A percentile compares a stretch with the other conserved stretches of the same genome.
phyloP scores from a whole-genome alignment of 257 asterid genomes.

The Lycium ferocissimum region DNA sequence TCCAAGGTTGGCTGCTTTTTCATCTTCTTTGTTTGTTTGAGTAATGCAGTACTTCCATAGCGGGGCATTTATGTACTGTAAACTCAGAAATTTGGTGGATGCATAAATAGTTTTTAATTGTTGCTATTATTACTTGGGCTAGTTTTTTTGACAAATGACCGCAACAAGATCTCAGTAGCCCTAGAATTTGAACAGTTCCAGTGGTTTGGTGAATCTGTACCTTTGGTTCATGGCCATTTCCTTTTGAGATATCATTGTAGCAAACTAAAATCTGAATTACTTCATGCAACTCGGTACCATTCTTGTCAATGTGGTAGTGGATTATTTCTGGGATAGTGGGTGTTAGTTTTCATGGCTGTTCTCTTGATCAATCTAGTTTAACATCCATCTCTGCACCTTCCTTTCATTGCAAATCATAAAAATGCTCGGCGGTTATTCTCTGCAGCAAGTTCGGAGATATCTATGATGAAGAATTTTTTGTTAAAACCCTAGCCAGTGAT shows the following conservation, averaged over 20 bases:
- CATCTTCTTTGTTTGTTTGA: background rate
- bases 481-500: constrained; percentile 73
- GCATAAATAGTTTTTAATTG: background rate
- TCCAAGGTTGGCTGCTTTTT: constrained; percentile 69
- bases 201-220: constrained; percentile 14
- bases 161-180: background rate
- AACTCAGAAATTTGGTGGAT: constrained; percentile 9
- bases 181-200: background rate
- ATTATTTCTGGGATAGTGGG: constrained; percentile 10
- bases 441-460: constrained; percentile 96
- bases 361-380: constrained; percentile 19
- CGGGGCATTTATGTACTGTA: background rate
- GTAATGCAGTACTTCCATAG: constrained; percentile 12
- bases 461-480: constrained; percentile 86
- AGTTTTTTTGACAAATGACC: constrained; percentile 11
- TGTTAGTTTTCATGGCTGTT: background rate
- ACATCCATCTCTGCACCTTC: constrained; percentile 14
- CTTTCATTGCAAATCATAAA: constrained; percentile 33
- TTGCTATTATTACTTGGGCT: background rate
- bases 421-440: constrained; percentile 38
- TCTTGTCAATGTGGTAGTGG: constrained; percentile 9
- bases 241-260: constrained; percentile 9
- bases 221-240: constrained; percentile 19
- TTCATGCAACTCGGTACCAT: background rate
- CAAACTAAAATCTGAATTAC: constrained; percentile 18